Percentiles rank a stretch among this genome's conserved stretches.
These are phyloP conservation scores for Cadophora malorum DNA, from an alignment of 2,329 filamentous ascomycete species.

Conservation along the genomic window DNA sequence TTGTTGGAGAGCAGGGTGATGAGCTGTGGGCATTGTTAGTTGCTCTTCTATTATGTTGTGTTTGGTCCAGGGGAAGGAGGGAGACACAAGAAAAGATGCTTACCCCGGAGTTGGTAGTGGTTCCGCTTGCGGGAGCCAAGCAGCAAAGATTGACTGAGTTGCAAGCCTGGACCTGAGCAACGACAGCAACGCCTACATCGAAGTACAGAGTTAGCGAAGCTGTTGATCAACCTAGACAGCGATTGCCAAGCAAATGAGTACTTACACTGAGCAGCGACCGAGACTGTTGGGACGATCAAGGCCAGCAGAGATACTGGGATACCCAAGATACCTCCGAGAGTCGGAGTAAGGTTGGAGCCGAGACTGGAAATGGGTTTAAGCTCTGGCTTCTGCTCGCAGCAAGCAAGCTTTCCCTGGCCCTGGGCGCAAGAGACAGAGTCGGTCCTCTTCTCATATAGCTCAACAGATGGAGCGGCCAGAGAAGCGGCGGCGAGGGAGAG, in stretches of 20 bases:
- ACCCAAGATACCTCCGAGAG: slow-evolving; percentile 20
- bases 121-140: slow-evolving; percentile 11
- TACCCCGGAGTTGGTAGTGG: slow-evolving; percentile 14
- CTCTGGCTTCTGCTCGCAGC: slow-evolving; percentile 26
- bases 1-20: slow-evolving; percentile 22
- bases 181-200: slow-evolving; percentile 20
- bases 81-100: neutral
- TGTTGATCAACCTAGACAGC: no score
- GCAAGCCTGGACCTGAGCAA: slow-evolving; percentile 13
- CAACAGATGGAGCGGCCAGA: slow-evolving; percentile 34
- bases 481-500: slow-evolving; percentile 37
- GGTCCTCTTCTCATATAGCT: slow-evolving; percentile 22
- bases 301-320: slow-evolving; percentile 5
- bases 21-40: slow-evolving; percentile 16
- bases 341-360: slow-evolving; percentile 14
- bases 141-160: slow-evolving; percentile 19
- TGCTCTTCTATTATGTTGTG: neutral
- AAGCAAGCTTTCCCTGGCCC: slow-evolving; percentile 13
- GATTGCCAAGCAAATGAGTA: neutral
- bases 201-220: no score
- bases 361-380: neutral
- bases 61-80: neutral
- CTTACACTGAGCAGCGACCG: slow-evolving; percentile 22
- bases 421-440: slow-evolving; percentile 20
- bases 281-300: slow-evolving; percentile 18